Evolutionary conservation across 208 protist species (phyloP).

Genomic region (Trypanosoma mega): DNA sequence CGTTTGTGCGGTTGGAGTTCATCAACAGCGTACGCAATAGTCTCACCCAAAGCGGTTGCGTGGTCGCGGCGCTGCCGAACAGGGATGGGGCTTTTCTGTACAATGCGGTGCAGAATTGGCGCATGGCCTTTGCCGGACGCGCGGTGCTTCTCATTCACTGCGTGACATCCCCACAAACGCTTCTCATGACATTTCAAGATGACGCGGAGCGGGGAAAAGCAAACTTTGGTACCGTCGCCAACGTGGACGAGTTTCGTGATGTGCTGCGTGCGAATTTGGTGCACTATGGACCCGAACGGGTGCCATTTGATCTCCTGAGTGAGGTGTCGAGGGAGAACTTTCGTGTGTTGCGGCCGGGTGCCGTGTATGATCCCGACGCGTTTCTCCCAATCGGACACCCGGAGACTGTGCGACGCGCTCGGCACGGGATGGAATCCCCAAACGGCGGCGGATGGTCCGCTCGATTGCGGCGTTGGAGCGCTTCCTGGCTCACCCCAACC

Average conservation of each 20-base stretch:
- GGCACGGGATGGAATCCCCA: slow-evolving; percentile 3
- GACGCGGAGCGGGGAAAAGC: slow-evolving; percentile 57
- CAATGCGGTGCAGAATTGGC: slow-evolving; percentile 87
- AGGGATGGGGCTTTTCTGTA: slow-evolving; percentile 66
- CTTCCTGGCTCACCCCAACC: slow-evolving; percentile 36
- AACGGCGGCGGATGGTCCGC: slow-evolving; percentile 34
- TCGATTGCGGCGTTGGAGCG: slow-evolving; percentile 47
- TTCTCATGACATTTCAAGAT: slow-evolving; percentile 90
- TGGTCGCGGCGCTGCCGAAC: slow-evolving; percentile 75
- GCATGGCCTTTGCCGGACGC: slow-evolving; percentile 74
- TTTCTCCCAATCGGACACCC: slow-evolving; percentile 79
- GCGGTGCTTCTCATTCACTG: slow-evolving; percentile 85
- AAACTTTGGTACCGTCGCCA: slow-evolving; percentile 74
- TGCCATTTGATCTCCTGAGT: slow-evolving; percentile 77
- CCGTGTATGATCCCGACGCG: slow-evolving; percentile 43
- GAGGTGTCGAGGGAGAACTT: slow-evolving; percentile 76
- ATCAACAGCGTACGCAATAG: slow-evolving; percentile 66
- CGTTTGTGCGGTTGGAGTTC: slow-evolving; percentile 79
- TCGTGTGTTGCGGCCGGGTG: slow-evolving; percentile 61
- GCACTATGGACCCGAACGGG: slow-evolving; percentile 74
- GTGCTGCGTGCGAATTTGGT: slow-evolving; percentile 62
- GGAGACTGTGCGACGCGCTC: slow-evolving; percentile 18
- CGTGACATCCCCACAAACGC: slow-evolving; percentile 65
- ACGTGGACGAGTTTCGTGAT: slow-evolving; percentile 79
- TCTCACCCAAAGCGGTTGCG: slow-evolving; percentile 63